These are phyloP conservation scores for Blastobotrys parvus DNA, from an alignment of 805 yeast genomes.

Conservation along the genomic window DNA sequence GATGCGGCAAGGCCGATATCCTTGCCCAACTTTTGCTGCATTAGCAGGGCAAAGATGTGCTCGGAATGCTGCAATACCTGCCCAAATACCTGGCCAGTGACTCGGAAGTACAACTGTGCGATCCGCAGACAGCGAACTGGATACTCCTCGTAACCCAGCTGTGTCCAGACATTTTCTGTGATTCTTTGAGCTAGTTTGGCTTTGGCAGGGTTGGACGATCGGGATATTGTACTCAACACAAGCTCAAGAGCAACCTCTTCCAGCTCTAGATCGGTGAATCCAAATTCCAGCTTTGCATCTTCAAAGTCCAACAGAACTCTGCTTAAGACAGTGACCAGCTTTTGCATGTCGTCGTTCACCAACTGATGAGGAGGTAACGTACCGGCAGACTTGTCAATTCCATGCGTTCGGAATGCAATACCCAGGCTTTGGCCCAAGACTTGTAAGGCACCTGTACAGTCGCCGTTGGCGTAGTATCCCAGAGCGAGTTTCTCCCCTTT, in stretches of 20 bases:
- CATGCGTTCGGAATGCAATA: neutral
- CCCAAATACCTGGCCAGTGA: neutral
- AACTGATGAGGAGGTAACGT: no score
- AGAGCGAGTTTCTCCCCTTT: conserved; percentile 4
- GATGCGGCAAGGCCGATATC: neutral
- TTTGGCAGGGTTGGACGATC: conserved; percentile 1
- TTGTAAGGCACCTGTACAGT: neutral
- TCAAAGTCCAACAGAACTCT: neutral
- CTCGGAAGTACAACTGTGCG: neutral
- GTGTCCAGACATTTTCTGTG: neutral
- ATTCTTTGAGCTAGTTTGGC: neutral
- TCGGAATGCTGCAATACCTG: neutral
- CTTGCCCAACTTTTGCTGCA: neutral
- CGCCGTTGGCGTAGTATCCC: neutral
- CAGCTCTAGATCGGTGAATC: neutral
- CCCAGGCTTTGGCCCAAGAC: neutral
- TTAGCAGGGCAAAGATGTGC: neutral
- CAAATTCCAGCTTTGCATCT: neutral
- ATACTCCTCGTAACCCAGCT: neutral
- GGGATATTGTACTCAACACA: neutral
- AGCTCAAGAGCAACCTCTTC: neutral
- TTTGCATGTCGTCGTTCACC: neutral
- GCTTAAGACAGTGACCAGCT: neutral
- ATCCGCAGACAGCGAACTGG: neutral
- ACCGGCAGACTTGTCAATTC: no score